phyloP scores from a whole-genome alignment of 1,284 basidiomycete species.

The Phellopilus nigrolimitatus region DNA sequence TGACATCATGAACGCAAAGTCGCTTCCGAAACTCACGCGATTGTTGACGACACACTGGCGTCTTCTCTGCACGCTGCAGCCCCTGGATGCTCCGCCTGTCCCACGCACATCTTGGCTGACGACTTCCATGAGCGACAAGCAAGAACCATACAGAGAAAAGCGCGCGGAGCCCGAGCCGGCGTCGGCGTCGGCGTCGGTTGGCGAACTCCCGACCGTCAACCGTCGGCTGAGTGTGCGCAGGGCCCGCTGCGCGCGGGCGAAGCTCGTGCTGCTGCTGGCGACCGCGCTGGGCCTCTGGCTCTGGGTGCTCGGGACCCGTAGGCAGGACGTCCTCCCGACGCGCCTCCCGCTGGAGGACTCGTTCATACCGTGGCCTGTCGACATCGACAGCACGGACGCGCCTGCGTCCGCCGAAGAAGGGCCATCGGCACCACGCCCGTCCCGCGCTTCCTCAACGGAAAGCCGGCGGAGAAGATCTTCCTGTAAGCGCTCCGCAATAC shows the following conservation, averaged over 20 bases:
- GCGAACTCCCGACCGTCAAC: too few relatives aligned
- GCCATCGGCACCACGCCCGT: slow-evolving; percentile 6
- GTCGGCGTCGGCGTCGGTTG: not conserved
- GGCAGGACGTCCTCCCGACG: slow-evolving; percentile 4
- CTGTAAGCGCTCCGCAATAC: too few relatives aligned
- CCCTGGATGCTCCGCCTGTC: not conserved
- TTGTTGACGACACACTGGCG: too few relatives aligned
- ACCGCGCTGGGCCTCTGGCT: slow-evolving; percentile 11
- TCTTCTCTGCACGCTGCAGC: not conserved
- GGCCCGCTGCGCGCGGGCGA: not conserved
- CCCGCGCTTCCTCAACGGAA: slow-evolving; percentile 17
- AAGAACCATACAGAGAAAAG: slow-evolving; percentile 4
- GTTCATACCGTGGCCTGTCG: slow-evolving; percentile 11
- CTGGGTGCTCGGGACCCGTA: slow-evolving; percentile 1
- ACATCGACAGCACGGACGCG: not conserved
- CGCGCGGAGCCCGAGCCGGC: not conserved
- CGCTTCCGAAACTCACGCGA: too few relatives aligned
- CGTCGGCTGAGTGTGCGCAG: not conserved
- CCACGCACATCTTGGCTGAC: slow-evolving; percentile 3
- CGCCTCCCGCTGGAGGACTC: slow-evolving; percentile 9
- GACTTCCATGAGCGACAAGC: slow-evolving; percentile 6
- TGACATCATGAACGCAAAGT: too few relatives aligned
- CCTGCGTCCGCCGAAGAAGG: not conserved
- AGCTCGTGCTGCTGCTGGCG: slow-evolving; percentile 2
- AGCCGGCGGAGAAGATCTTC: slow-evolving; percentile 19